phyloP scores from a whole-genome alignment of 768 basidiomycete species.

The Russula brevipes region DNA sequence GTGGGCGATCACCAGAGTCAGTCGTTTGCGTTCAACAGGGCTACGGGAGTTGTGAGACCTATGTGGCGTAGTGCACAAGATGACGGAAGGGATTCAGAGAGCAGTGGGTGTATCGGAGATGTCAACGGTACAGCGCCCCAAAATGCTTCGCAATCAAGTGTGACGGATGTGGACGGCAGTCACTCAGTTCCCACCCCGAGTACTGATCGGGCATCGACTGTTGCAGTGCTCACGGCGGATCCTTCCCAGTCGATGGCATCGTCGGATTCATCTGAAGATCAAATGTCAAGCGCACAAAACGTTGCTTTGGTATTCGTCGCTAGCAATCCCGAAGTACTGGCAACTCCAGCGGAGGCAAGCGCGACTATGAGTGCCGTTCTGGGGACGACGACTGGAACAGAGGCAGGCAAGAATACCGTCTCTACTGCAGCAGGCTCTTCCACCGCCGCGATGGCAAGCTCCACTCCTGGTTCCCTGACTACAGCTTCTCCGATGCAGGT shows the following conservation, averaged over 20 bases:
- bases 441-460: background rate
- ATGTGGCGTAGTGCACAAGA: slow-evolving; percentile 39
- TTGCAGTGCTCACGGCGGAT: background rate
- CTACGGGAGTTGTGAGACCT: slow-evolving; percentile 48
- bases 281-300: slow-evolving; percentile 33
- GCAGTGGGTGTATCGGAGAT: slow-evolving; percentile 20
- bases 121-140: slow-evolving; percentile 19
- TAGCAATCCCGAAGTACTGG: slow-evolving; percentile 31
- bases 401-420: background rate
- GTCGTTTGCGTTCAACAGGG: slow-evolving; percentile 50
- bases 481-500: slow-evolving; percentile 3
- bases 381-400: slow-evolving; percentile 15
- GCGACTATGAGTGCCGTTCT: background rate
- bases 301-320: slow-evolving; percentile 54
- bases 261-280: slow-evolving; percentile 22
- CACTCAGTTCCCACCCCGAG: background rate
- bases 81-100: slow-evolving; percentile 27
- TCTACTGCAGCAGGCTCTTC: background rate
- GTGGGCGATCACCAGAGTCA: slow-evolving; percentile 44
- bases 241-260: slow-evolving; percentile 1
- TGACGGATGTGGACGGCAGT: slow-evolving; percentile 2
- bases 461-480: background rate
- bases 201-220: background rate
- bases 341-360: background rate
- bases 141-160: slow-evolving; percentile 13